These are phyloP conservation scores for Rostrohypoxylon terebratum DNA, from an alignment of 495 filamentous ascomycete genomes.

Conservation along the genomic window DNA sequence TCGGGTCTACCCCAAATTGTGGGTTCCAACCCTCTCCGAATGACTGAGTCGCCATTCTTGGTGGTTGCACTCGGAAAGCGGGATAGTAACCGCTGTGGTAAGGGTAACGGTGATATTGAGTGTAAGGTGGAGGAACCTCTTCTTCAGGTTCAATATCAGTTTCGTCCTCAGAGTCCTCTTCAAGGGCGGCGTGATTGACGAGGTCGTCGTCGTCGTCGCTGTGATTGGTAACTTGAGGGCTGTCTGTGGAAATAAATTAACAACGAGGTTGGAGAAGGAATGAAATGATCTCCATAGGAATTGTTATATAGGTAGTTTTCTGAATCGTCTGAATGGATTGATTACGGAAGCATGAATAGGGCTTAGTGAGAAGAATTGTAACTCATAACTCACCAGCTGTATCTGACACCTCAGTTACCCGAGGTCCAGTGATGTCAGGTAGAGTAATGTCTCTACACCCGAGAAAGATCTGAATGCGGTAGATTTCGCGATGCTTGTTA, in stretches of 20 bases:
- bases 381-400: constrained; percentile 34
- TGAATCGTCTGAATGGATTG: background rate
- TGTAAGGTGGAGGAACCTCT: background rate
- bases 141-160: background rate
- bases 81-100: background rate
- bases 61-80: background rate
- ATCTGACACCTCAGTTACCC: constrained; percentile 18
- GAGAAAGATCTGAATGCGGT: constrained; percentile 45
- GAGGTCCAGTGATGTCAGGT: background rate
- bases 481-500: constrained; percentile 38
- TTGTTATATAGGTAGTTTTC: background rate
- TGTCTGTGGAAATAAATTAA: constrained; percentile 18
- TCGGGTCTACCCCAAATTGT: constrained; percentile 27
- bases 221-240: background rate
- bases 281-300: background rate
- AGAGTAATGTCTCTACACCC: constrained; percentile 22
- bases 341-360: background rate
- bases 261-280: background rate
- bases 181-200: background rate
- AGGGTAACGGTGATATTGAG: background rate
- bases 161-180: background rate
- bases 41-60: constrained; percentile 23
- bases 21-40: constrained; percentile 42
- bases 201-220: background rate
- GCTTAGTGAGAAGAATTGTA: background rate